Evolutionary conservation across 345 rosid species (phyloP).

Genomic region (Euphorbia tirucalli): DNA sequence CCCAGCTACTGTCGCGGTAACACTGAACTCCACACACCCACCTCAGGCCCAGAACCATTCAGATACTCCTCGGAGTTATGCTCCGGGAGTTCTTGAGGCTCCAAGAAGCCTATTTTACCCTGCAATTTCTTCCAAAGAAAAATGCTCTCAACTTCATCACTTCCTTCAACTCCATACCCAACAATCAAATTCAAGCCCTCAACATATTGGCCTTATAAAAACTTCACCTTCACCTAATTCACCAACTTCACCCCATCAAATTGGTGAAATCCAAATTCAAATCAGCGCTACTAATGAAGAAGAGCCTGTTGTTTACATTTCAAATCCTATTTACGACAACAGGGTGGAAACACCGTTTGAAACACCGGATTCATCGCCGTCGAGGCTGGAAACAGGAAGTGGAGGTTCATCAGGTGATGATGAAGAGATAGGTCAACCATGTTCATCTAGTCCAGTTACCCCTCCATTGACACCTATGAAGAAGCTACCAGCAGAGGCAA

Average conservation of each 20-base stretch:
- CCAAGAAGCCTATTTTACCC: conserved; percentile 58
- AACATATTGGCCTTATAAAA: conserved; percentile 33
- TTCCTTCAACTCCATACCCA: conserved; percentile 26
- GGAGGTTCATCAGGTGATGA: conserved; percentile 40
- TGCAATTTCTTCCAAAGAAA: conserved; percentile 21
- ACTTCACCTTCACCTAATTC: conserved; percentile 29
- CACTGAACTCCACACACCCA: conserved; percentile 12
- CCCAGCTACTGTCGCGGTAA: conserved; percentile 10
- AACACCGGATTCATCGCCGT: conserved; percentile 82
- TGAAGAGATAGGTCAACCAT: conserved; percentile 23
- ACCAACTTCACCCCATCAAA: conserved; percentile 21
- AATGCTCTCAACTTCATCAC: conserved; percentile 17
- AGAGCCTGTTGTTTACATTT: conserved; percentile 62
- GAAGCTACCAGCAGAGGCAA: conserved; percentile 70
- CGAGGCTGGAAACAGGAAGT: conserved; percentile 41
- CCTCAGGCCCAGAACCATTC: conserved; percentile 19
- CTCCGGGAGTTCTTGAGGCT: conserved; percentile 66
- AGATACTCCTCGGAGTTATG: conserved; percentile 36
- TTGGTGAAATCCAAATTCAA: conserved; percentile 29
- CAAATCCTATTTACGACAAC: conserved; percentile 79
- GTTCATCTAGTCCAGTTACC: conserved; percentile 33
- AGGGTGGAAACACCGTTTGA: conserved; percentile 64
- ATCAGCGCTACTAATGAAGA: conserved; percentile 9
- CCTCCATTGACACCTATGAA: conserved; percentile 88
- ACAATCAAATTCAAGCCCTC: conserved; percentile 31